phyloP scores from a whole-genome alignment of 2,329 filamentous ascomycete genomes.

The Aphanocladium album region DNA sequence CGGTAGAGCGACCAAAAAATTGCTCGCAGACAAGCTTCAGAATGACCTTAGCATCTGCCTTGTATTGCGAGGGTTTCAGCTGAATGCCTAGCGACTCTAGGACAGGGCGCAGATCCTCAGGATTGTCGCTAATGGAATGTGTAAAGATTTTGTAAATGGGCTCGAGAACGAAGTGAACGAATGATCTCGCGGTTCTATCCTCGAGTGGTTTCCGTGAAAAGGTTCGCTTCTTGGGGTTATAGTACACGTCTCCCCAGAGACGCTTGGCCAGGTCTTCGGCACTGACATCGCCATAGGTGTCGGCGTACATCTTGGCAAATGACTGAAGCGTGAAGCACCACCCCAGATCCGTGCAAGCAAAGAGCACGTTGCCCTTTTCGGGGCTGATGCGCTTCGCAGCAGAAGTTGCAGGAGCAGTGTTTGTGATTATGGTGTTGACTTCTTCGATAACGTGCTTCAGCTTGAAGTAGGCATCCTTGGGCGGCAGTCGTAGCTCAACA shows the following conservation, averaged over 20 bases:
- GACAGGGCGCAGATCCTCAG: conserved; percentile 75
- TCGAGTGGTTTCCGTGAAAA: conserved; percentile 87
- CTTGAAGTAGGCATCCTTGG: conserved; percentile 97
- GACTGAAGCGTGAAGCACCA: conserved; percentile 96
- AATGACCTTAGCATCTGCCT: conserved; percentile 80
- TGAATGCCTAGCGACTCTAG: conserved; percentile 74
- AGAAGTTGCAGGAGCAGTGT: conserved; percentile 74
- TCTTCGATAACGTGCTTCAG: conserved; percentile 98
- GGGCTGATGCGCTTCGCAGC: conserved; percentile 80
- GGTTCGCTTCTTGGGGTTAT: conserved; percentile 81
- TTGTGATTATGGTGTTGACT: conserved; percentile 93
- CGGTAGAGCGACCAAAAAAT: conserved; percentile 85
- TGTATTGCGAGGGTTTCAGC: conserved; percentile 89
- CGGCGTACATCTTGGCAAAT: conserved; percentile 94
- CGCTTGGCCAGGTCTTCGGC: conserved; percentile 75
- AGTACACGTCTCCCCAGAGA: conserved; percentile 96
- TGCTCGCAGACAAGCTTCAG: conserved; percentile 87
- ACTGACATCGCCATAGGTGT: conserved; percentile 79
- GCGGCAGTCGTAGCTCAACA: conserved; percentile 87
- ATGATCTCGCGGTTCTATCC: conserved; percentile 74
- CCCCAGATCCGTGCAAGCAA: conserved; percentile 86
- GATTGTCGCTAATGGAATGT: conserved; percentile 86
- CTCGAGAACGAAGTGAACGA: conserved; percentile 91
- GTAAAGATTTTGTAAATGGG: conserved; percentile 98
- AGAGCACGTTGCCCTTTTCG: conserved; percentile 97